Evolutionary conservation across 306 rosid species (phyloP).

Genomic region (Pueraria montana): DNA sequence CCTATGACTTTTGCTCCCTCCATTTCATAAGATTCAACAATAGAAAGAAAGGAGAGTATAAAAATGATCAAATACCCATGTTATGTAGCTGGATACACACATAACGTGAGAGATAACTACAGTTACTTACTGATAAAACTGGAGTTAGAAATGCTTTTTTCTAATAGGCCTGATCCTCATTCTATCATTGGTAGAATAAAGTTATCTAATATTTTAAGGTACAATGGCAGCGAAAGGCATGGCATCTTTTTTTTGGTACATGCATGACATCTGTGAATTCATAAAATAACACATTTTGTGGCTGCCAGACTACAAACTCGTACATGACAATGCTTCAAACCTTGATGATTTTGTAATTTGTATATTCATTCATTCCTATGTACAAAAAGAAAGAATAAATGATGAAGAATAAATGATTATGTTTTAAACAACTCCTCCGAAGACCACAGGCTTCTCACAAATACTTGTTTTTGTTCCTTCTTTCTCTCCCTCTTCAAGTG

Average conservation of each 20-base stretch:
- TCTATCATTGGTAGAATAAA: conserved; percentile 25
- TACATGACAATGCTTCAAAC: conserved; percentile 51
- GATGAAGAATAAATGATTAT: conserved; percentile 54
- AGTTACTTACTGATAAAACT: not conserved
- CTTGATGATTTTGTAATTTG: conserved; percentile 40
- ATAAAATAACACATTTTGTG: conserved; percentile 43
- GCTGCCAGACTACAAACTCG: conserved; percentile 51
- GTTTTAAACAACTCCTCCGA: conserved; percentile 44
- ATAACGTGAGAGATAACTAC: not conserved
- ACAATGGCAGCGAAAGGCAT: not conserved
- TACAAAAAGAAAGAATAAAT: conserved; percentile 65
- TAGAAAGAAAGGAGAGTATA: not conserved
- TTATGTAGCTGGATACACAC: not conserved
- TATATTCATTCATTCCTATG: conserved; percentile 56
- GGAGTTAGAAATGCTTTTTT: not conserved
- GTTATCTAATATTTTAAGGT: not conserved
- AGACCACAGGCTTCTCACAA: conserved; percentile 39
- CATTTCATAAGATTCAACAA: not conserved
- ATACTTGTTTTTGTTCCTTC: conserved; percentile 37
- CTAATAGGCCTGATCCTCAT: not conserved
- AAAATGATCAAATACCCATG: not conserved
- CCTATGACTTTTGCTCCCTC: not conserved
- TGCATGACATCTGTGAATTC: conserved; percentile 20
- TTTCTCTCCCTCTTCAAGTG: conserved; percentile 37
- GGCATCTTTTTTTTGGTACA: too few relatives aligned